Evolutionary conservation across 306 rosid species (phyloP).

Genomic region (Lathyrus oleraceus): DNA sequence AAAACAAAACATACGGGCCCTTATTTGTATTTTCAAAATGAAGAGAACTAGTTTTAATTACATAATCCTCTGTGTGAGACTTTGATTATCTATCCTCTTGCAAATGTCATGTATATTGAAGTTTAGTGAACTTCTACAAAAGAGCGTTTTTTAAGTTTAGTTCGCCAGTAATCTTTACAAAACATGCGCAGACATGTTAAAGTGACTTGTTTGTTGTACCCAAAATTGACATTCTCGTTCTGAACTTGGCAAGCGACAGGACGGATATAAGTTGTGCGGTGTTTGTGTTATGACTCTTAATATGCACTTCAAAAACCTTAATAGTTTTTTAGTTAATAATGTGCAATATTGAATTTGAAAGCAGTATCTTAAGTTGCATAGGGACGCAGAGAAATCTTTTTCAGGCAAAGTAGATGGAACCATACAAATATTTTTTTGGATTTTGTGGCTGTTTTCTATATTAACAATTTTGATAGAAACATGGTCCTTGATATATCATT

Average conservation of each 20-base stretch:
- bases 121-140: neutral
- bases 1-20: too few species aligned
- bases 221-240: neutral
- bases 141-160: neutral
- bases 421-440: constrained; percentile 77
- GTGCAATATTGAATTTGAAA: neutral
- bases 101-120: neutral
- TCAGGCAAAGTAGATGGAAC: constrained; percentile 78
- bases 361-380: constrained; percentile 1
- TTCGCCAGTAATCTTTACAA: constrained; percentile 1
- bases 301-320: neutral
- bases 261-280: neutral
- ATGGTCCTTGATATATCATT: too few species aligned
- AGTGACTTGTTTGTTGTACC: neutral
- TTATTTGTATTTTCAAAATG: too few species aligned
- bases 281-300: neutral
- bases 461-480: too few species aligned
- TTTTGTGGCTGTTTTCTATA: too few species aligned
- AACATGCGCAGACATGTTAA: neutral
- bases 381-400: constrained; percentile 5
- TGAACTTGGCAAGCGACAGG: neutral
- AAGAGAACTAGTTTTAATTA: too few species aligned
- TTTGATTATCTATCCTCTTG: neutral
- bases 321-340: neutral
- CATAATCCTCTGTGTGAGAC: too few species aligned